Evolutionary conservation across 805 yeast genomes (phyloP).

Genomic region (Lachancea kluyveri): DNA sequence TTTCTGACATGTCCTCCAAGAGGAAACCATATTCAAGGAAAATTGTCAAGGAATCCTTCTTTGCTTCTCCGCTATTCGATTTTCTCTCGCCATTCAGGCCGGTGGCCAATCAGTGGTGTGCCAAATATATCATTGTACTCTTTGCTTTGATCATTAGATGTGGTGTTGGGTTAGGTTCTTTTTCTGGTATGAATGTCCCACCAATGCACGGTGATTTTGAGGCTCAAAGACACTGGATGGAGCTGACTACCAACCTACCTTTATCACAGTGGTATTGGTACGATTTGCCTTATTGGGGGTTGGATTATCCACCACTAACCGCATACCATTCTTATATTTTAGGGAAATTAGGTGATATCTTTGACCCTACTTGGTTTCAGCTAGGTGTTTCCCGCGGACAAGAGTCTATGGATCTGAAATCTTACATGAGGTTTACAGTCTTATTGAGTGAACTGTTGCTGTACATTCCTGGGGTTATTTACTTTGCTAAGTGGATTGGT

Average conservation of each 20-base stretch:
- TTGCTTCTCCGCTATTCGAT: conserved; percentile 67
- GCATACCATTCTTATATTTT: conserved; percentile 84
- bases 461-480: conserved; percentile 75
- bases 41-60: conserved; percentile 30
- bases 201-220: conserved; percentile 96
- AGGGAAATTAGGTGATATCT: conserved; percentile 63
- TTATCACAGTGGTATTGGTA: conserved; percentile 78
- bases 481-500: conserved; percentile 67
- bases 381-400: conserved; percentile 68
- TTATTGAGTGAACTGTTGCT: conserved; percentile 65
- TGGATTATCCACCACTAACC: conserved; percentile 95
- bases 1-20: neutral
- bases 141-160: conserved; percentile 71
- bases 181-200: conserved; percentile 62
- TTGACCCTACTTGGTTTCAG: conserved; percentile 71
- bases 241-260: conserved; percentile 74
- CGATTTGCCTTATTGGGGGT: conserved; percentile 90
- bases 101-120: conserved; percentile 88
- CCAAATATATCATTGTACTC: conserved; percentile 66
- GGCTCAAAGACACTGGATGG: conserved; percentile 98
- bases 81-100: conserved; percentile 72
- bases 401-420: conserved; percentile 61
- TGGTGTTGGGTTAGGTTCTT: conserved; percentile 85
- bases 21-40: neutral
- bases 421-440: conserved; percentile 80